Evolutionary conservation across 2,329 filamentous ascomycete species (phyloP).

Genomic region (Colletotrichum neosansevieriae): DNA sequence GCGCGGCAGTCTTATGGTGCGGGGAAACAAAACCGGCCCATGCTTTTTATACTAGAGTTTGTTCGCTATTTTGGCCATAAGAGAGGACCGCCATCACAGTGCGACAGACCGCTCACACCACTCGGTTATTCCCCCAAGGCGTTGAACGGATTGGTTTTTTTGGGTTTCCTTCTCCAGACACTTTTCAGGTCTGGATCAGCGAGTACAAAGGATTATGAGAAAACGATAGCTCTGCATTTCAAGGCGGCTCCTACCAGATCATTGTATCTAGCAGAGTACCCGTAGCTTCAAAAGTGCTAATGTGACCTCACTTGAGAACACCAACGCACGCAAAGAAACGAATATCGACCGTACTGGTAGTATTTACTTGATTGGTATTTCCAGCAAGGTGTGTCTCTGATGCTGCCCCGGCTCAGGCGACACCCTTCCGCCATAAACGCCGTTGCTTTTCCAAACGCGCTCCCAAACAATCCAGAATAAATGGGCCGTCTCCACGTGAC

Average conservation of each 20-base stretch:
- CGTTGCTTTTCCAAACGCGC: neutral
- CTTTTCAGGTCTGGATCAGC: constrained; percentile 19
- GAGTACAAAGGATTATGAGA: constrained; percentile 31
- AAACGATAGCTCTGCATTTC: constrained; percentile 35
- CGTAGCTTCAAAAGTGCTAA: constrained; percentile 28
- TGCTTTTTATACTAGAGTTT: constrained; percentile 9
- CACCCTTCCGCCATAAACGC: neutral
- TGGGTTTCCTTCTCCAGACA: constrained; percentile 12
- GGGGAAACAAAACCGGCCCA: too few species aligned
- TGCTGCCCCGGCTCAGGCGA: neutral
- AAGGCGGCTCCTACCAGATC: constrained; percentile 8
- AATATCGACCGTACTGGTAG: too few species aligned
- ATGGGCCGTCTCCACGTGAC: neutral
- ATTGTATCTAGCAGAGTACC: constrained; percentile 23
- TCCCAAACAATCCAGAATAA: neutral
- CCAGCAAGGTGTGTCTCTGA: neutral
- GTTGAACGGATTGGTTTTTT: constrained; percentile 14
- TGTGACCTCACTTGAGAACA: neutral
- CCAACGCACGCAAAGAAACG: neutral
- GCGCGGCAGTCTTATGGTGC: too few species aligned
- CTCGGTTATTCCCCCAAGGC: constrained; percentile 34
- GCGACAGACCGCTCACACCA: constrained; percentile 7
- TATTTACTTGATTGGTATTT: neutral
- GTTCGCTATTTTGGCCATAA: constrained; percentile 5
- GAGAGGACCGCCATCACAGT: constrained; percentile 5